Evolutionary conservation across 2,329 filamentous ascomycete genomes (phyloP).

Genomic region (Calonectria henricotiae): DNA sequence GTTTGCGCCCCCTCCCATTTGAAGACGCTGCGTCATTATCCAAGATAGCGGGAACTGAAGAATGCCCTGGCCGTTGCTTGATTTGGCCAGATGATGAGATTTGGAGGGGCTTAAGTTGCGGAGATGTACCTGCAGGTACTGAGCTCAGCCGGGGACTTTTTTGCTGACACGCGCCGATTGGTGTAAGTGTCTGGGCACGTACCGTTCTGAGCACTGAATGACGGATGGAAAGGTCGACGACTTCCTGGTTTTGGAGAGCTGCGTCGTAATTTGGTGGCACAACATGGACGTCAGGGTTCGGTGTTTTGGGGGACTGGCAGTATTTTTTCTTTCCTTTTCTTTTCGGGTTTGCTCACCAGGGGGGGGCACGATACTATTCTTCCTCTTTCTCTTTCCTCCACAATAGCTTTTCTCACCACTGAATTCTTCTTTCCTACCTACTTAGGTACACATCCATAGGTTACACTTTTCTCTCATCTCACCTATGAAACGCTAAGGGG

Average conservation of each 20-base stretch:
- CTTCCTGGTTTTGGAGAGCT: slow-evolving; percentile 8
- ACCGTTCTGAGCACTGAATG: slow-evolving; percentile 1
- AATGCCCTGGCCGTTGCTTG: background rate
- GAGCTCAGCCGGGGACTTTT: background rate
- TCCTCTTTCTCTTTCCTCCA: background rate
- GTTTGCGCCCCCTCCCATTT: background rate
- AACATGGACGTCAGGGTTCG: background rate
- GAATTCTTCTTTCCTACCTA: background rate
- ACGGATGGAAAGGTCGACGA: slow-evolving; percentile 7
- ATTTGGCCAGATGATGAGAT: background rate
- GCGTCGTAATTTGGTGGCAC: slow-evolving; percentile 9
- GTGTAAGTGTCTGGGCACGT: slow-evolving; percentile 43
- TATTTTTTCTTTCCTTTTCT: background rate
- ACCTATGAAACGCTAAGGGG: slow-evolving; percentile 16
- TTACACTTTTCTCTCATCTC: background rate
- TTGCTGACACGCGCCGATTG: slow-evolving; percentile 24
- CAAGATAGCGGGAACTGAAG: background rate
- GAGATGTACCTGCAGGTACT: slow-evolving; percentile 34
- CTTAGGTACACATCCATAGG: background rate
- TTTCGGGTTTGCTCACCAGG: too few relatives aligned
- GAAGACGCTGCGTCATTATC: slow-evolving; percentile 3
- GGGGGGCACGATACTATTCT: background rate
- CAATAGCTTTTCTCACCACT: background rate
- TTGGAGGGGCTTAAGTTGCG: background rate
- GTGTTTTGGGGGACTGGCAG: background rate